Evolutionary conservation across 1,139 yeast genomes (phyloP).

Genomic region (Lodderomyces orthopsilosis): DNA sequence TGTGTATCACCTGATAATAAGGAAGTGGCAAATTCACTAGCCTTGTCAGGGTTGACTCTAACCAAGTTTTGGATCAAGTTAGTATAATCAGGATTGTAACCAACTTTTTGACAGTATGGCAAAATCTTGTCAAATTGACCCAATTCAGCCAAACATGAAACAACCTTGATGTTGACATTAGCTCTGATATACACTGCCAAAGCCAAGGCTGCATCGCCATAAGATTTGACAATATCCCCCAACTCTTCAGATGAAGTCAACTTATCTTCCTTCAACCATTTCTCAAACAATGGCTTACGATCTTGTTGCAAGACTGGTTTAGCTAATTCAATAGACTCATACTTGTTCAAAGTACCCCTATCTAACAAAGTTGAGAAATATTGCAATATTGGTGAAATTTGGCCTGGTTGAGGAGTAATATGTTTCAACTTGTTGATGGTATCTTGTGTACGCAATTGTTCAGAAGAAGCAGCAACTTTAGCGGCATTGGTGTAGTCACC

Average conservation of each 20-base stretch:
- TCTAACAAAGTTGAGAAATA: slow-evolving; percentile 91
- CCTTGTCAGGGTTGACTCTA: slow-evolving; percentile 94
- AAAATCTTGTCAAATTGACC: slow-evolving; percentile 95
- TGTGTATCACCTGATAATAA: slow-evolving; percentile 63
- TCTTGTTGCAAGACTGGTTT: slow-evolving; percentile 95
- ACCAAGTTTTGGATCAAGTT: slow-evolving; percentile 87
- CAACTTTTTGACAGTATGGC: slow-evolving; percentile 90
- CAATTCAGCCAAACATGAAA: slow-evolving; percentile 87
- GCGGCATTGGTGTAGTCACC: slow-evolving; percentile 95
- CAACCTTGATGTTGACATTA: slow-evolving; percentile 83
- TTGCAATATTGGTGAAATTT: slow-evolving; percentile 89
- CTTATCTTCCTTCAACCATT: slow-evolving; percentile 95
- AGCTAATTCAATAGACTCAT: slow-evolving; percentile 93
- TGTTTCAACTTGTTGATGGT: slow-evolving; percentile 91
- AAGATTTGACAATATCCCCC: slow-evolving; percentile 92
- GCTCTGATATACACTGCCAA: slow-evolving; percentile 90
- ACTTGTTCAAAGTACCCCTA: slow-evolving; percentile 88
- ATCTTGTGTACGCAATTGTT: slow-evolving; percentile 89
- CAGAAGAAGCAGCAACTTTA: slow-evolving; percentile 94
- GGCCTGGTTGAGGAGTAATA: slow-evolving; percentile 94
- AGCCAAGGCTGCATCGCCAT: slow-evolving; percentile 75
- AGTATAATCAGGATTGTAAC: slow-evolving; percentile 86
- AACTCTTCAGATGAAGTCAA: slow-evolving; percentile 92
- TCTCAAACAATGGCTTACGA: slow-evolving; percentile 89
- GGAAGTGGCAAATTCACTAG: slow-evolving; percentile 93